A percentile compares a stretch with the other conserved stretches of the same genome.
Evolutionary conservation across 805 yeast genomes (phyloP).

Genomic region (Barnettozyma wickerhamii): DNA sequence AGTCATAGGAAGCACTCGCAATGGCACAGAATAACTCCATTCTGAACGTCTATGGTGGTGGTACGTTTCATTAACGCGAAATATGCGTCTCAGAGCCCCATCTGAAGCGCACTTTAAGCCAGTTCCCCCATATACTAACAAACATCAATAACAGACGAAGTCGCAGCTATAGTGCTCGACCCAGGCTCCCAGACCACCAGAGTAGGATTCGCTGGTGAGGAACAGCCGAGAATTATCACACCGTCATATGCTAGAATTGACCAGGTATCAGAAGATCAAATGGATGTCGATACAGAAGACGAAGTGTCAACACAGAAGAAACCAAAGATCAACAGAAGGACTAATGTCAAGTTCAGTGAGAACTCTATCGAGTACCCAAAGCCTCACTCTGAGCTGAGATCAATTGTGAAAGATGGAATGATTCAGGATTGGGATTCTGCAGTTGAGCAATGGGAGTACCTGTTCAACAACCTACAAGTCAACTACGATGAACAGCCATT

Average conservation of each 20-base stretch:
- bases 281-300: constrained; percentile 23
- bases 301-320: constrained; percentile 15
- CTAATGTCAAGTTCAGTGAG: constrained; percentile 31
- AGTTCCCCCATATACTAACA: constrained; percentile 10
- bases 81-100: neutral
- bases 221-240: constrained; percentile 68
- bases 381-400: constrained; percentile 45
- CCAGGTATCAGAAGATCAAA: constrained; percentile 14
- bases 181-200: constrained; percentile 84
- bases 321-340: constrained; percentile 17
- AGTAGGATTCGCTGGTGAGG: constrained; percentile 91
- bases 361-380: constrained; percentile 49
- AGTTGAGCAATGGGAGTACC: constrained; percentile 62
- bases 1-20: neutral
- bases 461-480: constrained; percentile 49
- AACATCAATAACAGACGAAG: constrained; percentile 52
- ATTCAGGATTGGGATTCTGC: constrained; percentile 88
- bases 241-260: constrained; percentile 63
- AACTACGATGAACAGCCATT: constrained; percentile 68
- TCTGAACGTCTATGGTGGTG: constrained; percentile 19
- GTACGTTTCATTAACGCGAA: constrained; percentile 2
- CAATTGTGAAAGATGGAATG: constrained; percentile 56
- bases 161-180: constrained; percentile 86
- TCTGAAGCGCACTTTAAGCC: neutral
- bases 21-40: constrained; percentile 25